Evolutionary conservation across 208 protist genomes (phyloP).

Genomic region (Novymonas esmeraldas): DNA sequence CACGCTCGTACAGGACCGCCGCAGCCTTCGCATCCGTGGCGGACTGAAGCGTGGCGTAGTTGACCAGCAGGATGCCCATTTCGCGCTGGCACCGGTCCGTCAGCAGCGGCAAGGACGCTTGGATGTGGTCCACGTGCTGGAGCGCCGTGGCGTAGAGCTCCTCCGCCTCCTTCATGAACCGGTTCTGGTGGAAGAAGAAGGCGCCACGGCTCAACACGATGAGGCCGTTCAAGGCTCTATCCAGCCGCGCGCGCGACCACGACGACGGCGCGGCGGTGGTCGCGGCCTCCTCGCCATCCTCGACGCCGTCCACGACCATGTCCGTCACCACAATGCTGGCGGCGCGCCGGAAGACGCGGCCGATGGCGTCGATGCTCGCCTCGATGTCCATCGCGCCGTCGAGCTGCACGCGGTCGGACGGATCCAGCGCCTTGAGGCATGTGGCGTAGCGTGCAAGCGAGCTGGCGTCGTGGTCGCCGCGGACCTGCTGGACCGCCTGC

Average conservation of each 20-base stretch:
- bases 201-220: constrained; percentile 80
- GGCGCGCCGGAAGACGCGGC: constrained; percentile 40
- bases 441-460: constrained; percentile 45
- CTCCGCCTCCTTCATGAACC: constrained; percentile 56
- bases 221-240: constrained; percentile 51
- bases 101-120: constrained; percentile 16
- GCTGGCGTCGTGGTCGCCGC: constrained; percentile 41
- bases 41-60: constrained; percentile 72
- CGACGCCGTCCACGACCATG: constrained; percentile 34
- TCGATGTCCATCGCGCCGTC: constrained; percentile 35
- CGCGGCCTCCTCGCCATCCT: constrained; percentile 9
- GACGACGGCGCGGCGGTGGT: constrained; percentile 5
- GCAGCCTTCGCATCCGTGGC: constrained; percentile 30
- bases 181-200: constrained; percentile 82
- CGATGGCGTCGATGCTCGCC: constrained; percentile 32
- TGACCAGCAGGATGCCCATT: constrained; percentile 71
- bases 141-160: constrained; percentile 72
- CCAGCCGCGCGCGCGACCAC: constrained; percentile 19
- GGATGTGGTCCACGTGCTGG: constrained; percentile 39
- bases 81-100: constrained; percentile 47
- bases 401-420: constrained; percentile 35
- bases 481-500: constrained; percentile 51
- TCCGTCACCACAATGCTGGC: constrained; percentile 46
- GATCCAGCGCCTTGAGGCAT: constrained; percentile 29
- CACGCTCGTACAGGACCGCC: constrained; percentile 58